Percentiles rank a stretch among this genome's conserved stretches.
These are phyloP conservation scores for Phlebiopsis flavidoalba DNA, from an alignment of 768 basidiomycete species.

Conservation along the genomic window DNA sequence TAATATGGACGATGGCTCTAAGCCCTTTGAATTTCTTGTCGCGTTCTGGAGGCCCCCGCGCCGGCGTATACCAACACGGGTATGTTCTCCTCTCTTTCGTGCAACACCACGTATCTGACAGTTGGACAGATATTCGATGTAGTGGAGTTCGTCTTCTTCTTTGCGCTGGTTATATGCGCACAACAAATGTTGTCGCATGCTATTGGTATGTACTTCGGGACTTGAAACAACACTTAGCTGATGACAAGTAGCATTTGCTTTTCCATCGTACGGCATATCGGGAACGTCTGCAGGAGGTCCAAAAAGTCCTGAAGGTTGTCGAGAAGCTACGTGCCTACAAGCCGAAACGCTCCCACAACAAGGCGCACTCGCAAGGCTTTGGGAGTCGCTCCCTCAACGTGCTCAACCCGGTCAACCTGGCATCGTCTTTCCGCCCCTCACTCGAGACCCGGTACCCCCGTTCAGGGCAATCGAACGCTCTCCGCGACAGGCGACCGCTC, in stretches of 20 bases:
- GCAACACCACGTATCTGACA: neutral
- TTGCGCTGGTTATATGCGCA: slow-evolving; percentile 54
- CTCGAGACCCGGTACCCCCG: slow-evolving; percentile 11
- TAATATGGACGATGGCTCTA: slow-evolving; percentile 28
- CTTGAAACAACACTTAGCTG: neutral
- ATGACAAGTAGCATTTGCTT: slow-evolving; percentile 49
- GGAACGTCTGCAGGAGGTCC: slow-evolving; percentile 61
- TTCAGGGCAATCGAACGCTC: slow-evolving; percentile 29
- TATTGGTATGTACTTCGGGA: slow-evolving; percentile 33
- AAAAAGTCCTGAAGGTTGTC: slow-evolving; percentile 48
- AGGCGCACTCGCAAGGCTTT: slow-evolving; percentile 10
- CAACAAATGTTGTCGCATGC: slow-evolving; percentile 69
- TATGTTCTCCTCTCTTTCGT: slow-evolving; percentile 23
- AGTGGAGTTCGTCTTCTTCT: slow-evolving; percentile 72
- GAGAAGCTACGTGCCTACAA: slow-evolving; percentile 65
- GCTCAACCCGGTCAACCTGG: slow-evolving; percentile 15
- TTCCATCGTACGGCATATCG: slow-evolving; percentile 75
- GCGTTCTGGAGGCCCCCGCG: no score
- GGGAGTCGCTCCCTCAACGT: slow-evolving; percentile 13
- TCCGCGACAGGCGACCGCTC: slow-evolving; percentile 20
- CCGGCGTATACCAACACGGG: slow-evolving; percentile 57
- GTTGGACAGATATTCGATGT: slow-evolving; percentile 48
- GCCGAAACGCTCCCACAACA: slow-evolving; percentile 38
- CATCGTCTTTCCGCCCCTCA: slow-evolving; percentile 21
- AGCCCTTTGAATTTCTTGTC: no score